Evolutionary conservation across 306 rosid species (phyloP), one percentile per base, ranked within the genome.

Genomic region (Quercus glauca): DNA sequence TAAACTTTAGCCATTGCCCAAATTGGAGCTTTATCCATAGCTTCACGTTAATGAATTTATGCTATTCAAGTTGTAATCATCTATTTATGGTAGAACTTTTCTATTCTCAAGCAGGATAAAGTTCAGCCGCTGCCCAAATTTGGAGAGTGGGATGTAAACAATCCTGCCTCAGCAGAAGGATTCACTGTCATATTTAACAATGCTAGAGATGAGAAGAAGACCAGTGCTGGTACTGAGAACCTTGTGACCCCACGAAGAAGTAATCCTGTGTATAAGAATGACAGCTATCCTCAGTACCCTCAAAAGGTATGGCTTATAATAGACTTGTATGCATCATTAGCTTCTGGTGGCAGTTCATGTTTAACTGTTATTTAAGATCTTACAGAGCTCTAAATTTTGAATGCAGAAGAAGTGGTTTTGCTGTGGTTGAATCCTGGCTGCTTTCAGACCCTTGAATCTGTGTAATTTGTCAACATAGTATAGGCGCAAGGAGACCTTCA

Each of bases 101-200:
- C 14, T 31, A 4, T 58, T 74, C 10, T 5, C 35, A 13, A 92
- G 92, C 89, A 90, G 85, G 92, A 89, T 31, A 86, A 68, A 73
- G 92, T 90, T 69, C 81, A 88, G 29, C 82, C 94, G 69, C 75
- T 94, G 81, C 98, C 98, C 1, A 92, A 92, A 82, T 93, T 93
- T 72, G 98, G 98, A 2, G 95, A 91, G 82, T 93, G 98, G 98
- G 96, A 90, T 84, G 98, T 93, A 53, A 91, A 89, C 55, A 86
- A 91, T 74, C 98, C 98, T 12, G 93, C 98, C 12, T 85, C 97
- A 37, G 96, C 98, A 0, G 98, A 92, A 88, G 97, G 96, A 70
- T 94, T 87, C 78, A 92, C 97, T 4, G 91, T 94, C 26, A 94
- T 92, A 83, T 93, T 94, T 86, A 94, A 89, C 76, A 90, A 89